Conservation (phyloP, 1,139 yeast genomes). For the Magnusiomyces paraingens region DNA sequence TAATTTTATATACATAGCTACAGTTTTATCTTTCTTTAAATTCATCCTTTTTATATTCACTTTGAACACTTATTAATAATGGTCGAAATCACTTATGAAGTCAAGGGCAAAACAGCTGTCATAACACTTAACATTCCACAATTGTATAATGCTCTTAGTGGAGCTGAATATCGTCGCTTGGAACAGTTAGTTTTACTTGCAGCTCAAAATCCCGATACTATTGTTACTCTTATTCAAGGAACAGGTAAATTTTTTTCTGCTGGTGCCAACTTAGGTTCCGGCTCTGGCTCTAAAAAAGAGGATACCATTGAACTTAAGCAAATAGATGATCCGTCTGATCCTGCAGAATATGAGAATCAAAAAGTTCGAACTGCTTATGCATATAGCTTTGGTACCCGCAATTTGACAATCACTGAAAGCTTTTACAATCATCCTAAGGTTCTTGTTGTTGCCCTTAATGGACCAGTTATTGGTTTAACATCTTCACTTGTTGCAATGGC, state of each 20-base stretch:
- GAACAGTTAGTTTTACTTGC: constrained; percentile 60
- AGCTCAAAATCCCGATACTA: constrained; percentile 56
- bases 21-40: too few relatives aligned
- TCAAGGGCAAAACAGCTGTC: constrained; percentile 49
- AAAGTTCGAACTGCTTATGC: constrained; percentile 35
- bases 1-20: too few relatives aligned
- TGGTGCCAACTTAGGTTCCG: constrained; percentile 64
- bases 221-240: constrained; percentile 61
- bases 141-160: constrained; percentile 61
- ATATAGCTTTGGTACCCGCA: constrained; percentile 57
- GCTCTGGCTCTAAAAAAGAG: constrained; percentile 27
- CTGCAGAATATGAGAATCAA: constrained; percentile 5
- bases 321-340: constrained; percentile 16
- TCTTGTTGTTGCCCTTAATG: constrained; percentile 70
- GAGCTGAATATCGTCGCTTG: constrained; percentile 56
- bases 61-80: not conserved
- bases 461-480: constrained; percentile 78
- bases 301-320: constrained; percentile 19
- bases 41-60: too few relatives aligned
- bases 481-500: constrained; percentile 69
- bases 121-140: constrained; percentile 63
- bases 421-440: constrained; percentile 69
- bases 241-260: constrained; percentile 78
- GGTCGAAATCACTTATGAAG: constrained; percentile 33
- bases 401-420: constrained; percentile 60